phyloP scores from a whole-genome alignment of 2,329 filamentous ascomycete genomes.

The Ploettnerulaceae sp. region DNA sequence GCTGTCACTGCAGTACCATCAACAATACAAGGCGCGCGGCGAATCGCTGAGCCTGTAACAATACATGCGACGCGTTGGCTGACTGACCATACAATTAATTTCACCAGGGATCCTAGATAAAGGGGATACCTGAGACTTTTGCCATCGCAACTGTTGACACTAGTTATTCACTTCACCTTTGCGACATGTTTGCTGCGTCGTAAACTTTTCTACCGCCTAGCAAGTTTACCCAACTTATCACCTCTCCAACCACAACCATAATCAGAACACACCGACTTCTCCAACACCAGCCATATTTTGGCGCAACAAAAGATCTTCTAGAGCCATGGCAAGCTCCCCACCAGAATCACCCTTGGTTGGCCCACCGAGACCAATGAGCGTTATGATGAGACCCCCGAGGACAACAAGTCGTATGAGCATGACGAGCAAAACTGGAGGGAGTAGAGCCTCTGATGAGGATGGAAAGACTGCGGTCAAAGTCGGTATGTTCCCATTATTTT shows the following conservation, averaged over 20 bases:
- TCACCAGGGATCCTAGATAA: constrained; percentile 10
- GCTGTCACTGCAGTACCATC: constrained; percentile 8
- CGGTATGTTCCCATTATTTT: constrained; percentile 56
- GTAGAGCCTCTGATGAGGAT: constrained; percentile 85
- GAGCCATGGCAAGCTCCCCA: constrained; percentile 62
- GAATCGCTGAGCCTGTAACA: constrained; percentile 9
- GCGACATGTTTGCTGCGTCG: constrained; percentile 19
- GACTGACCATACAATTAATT: background rate
- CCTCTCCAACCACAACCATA: background rate
- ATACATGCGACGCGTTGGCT: constrained; percentile 17
- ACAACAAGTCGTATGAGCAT: constrained; percentile 85
- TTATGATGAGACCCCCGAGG: constrained; percentile 69
- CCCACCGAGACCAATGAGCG: constrained; percentile 71
- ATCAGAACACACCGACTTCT: constrained; percentile 1
- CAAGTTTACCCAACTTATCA: background rate
- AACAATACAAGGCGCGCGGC: constrained; percentile 6
- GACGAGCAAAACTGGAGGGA: constrained; percentile 66
- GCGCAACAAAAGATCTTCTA: constrained; percentile 29
- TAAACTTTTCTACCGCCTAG: constrained; percentile 8
- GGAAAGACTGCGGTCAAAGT: constrained; percentile 91
- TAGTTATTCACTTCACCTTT: constrained; percentile 7
- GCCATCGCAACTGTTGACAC: constrained; percentile 7
- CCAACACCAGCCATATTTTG: constrained; percentile 26
- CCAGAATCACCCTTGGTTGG: constrained; percentile 57
- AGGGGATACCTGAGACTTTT: constrained; percentile 9